Evolutionary conservation across 257 asterid genomes (phyloP).

Genomic region (Misopates orontium): DNA sequence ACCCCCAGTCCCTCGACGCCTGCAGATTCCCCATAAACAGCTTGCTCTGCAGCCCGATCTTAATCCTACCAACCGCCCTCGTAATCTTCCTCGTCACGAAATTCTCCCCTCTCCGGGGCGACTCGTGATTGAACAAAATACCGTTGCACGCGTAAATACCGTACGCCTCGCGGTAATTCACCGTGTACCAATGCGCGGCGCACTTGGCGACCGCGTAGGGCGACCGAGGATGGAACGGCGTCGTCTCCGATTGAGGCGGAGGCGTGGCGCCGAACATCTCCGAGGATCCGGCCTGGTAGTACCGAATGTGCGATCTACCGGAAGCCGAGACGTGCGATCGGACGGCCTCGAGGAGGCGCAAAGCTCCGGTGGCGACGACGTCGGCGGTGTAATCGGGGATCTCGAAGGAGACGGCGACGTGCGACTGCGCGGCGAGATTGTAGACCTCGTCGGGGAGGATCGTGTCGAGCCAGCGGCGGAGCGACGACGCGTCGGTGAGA

Average conservation of each 20-base stretch:
- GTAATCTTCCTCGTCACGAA: constrained; percentile 95
- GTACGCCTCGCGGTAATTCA: constrained; percentile 92
- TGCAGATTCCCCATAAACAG: constrained; percentile 80
- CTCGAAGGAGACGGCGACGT: constrained; percentile 97
- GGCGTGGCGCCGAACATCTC: constrained; percentile 99
- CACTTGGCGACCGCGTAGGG: constrained; percentile 96
- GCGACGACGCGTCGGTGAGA: constrained; percentile 94
- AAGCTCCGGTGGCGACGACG: constrained; percentile 96
- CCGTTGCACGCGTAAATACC: constrained; percentile 93
- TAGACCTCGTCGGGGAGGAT: constrained; percentile 94
- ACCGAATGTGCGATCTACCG: constrained; percentile 70
- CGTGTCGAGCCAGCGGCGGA: constrained; percentile 97
- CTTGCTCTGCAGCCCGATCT: constrained; percentile 88
- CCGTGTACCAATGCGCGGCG: constrained; percentile 99
- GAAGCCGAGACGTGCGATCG: constrained; percentile 84
- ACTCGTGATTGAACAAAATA: constrained; percentile 87
- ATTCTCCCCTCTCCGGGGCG: constrained; percentile 92
- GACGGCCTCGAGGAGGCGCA: constrained; percentile 91
- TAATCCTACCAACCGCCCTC: constrained; percentile 93
- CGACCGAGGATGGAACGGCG: constrained; percentile 89
- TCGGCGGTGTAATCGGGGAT: constrained; percentile 98
- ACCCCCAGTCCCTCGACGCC: constrained; percentile 96
- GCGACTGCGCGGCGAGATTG: constrained; percentile 98
- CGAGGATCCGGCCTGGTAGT: constrained; percentile 97
- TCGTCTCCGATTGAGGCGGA: constrained; percentile 83